phyloP scores from a whole-genome alignment of 2,329 filamentous ascomycete species.

The Stagonosporopsis chrysanthemi region DNA sequence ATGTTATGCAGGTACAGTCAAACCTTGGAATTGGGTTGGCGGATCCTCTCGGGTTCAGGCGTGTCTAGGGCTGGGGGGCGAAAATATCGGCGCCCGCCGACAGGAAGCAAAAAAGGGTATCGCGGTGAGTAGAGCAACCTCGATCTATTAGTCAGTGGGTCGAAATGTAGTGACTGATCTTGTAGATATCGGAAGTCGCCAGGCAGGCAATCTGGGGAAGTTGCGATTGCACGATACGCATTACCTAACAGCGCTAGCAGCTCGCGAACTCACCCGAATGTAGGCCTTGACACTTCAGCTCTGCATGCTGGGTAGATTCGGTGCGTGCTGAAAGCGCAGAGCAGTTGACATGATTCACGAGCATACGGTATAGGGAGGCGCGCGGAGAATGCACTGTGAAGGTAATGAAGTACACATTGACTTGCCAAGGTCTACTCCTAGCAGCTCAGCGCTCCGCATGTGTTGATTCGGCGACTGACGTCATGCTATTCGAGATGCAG shows the following conservation, averaged over 20 bases:
- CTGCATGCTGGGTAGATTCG: not conserved
- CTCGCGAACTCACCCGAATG: not conserved
- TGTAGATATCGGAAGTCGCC: not conserved
- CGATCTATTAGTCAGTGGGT: conserved; percentile 9
- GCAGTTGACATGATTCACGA: not conserved
- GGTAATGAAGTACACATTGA: not conserved
- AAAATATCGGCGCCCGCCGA: conserved; percentile 9
- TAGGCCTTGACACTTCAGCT: not conserved
- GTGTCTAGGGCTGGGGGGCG: not conserved
- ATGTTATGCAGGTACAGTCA: not conserved
- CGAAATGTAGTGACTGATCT: not conserved
- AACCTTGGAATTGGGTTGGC: not conserved
- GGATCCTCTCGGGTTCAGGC: not conserved
- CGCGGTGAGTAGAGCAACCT: not conserved
- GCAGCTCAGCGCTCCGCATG: not conserved
- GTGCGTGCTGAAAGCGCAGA: not conserved
- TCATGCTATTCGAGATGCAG: conserved; percentile 1
- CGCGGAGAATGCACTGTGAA: not conserved
- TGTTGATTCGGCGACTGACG: conserved; percentile 16
- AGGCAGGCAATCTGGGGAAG: not conserved
- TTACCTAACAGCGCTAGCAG: conserved; percentile 14
- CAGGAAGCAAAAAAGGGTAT: not conserved
- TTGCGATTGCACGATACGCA: conserved; percentile 7
- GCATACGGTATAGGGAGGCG: not conserved
- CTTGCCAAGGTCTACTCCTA: conserved; percentile 9